Percentiles rank a stretch among this genome's conserved stretches.
Conservation (phyloP, 1,284 basidiomycete species). For the Sanghuangporus sanghuang region DNA sequence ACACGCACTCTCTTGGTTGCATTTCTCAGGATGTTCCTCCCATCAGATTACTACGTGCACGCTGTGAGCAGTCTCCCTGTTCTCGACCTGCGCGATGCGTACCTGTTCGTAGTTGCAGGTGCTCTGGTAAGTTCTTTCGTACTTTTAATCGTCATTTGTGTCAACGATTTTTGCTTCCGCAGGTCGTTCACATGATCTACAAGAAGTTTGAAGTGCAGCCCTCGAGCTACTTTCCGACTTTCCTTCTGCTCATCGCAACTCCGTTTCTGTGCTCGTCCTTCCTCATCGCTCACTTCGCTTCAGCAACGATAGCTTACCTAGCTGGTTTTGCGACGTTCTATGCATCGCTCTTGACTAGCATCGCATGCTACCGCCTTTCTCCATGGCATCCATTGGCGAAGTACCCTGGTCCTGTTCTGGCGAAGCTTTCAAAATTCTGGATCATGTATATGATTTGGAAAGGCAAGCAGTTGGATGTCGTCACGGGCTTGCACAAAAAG, state of each 20-base stretch:
- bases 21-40: not conserved
- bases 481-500: conserved; percentile 17
- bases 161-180: not conserved
- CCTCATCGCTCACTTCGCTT: not conserved
- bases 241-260: conserved; percentile 3
- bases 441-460: conserved; percentile 11
- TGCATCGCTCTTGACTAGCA: conserved; percentile 5
- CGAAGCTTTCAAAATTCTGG: conserved; percentile 21
- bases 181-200: conserved; percentile 11
- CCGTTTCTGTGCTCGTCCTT: conserved; percentile 10
- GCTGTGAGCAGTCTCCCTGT: not conserved
- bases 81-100: conserved; percentile 12
- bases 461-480: conserved; percentile 15
- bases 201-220: conserved; percentile 14
- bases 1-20: not conserved
- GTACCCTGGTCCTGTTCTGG: conserved; percentile 22
- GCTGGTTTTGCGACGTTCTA: conserved; percentile 10
- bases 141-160: not conserved
- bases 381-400: conserved; percentile 24
- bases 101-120: conserved; percentile 8
- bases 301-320: not conserved
- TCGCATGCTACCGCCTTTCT: conserved; percentile 21
- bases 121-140: conserved; percentile 4
- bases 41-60: not conserved
- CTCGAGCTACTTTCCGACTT: conserved; percentile 9